Percentiles rank a stretch among this genome's conserved stretches.
phyloP scores from a whole-genome alignment of 2,329 filamentous ascomycete species.

The Aureobasidium uvarum region DNA sequence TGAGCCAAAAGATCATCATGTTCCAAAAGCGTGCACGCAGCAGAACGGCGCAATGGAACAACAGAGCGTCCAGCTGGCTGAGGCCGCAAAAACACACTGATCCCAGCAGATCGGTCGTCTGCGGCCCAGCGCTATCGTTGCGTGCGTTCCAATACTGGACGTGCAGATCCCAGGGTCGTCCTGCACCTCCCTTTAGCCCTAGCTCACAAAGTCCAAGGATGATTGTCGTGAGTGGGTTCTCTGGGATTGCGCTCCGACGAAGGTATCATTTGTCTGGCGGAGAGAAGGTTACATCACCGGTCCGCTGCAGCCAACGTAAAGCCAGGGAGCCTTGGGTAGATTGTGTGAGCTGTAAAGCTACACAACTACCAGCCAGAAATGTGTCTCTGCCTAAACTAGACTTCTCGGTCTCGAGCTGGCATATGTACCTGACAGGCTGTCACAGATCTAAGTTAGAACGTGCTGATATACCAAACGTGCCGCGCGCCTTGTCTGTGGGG shows the following conservation, averaged over 20 bases:
- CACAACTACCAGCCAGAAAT: slow-evolving; percentile 4
- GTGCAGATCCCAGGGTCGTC: slow-evolving; percentile 12
- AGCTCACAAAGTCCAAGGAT: slow-evolving; percentile 1
- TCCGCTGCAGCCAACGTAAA: neutral
- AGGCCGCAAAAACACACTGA: neutral
- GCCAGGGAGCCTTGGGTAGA: neutral
- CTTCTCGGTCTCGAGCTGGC: slow-evolving; percentile 19
- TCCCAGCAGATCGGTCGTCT: slow-evolving; percentile 19
- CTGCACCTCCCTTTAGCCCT: slow-evolving; percentile 14
- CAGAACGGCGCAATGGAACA: slow-evolving; percentile 12
- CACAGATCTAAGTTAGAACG: slow-evolving; percentile 26
- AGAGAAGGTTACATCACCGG: slow-evolving; percentile 22
- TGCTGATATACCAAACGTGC: slow-evolving; percentile 26
- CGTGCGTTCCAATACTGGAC: slow-evolving; percentile 19
- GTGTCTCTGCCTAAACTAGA: neutral
- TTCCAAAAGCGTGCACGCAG: neutral
- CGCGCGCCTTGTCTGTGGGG: slow-evolving; percentile 21
- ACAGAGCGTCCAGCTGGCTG: slow-evolving; percentile 10
- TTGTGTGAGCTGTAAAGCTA: slow-evolving; percentile 6
- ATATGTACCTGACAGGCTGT: slow-evolving; percentile 25
- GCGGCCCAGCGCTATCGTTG: slow-evolving; percentile 15
- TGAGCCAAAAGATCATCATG: neutral
- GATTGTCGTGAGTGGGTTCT: slow-evolving; percentile 14
- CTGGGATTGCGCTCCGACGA: slow-evolving; percentile 20
- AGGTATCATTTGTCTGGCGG: slow-evolving; percentile 12